Conservation (phyloP, 2,329 filamentous ascomycete species). For the Calonectria hongkongensis region DNA sequence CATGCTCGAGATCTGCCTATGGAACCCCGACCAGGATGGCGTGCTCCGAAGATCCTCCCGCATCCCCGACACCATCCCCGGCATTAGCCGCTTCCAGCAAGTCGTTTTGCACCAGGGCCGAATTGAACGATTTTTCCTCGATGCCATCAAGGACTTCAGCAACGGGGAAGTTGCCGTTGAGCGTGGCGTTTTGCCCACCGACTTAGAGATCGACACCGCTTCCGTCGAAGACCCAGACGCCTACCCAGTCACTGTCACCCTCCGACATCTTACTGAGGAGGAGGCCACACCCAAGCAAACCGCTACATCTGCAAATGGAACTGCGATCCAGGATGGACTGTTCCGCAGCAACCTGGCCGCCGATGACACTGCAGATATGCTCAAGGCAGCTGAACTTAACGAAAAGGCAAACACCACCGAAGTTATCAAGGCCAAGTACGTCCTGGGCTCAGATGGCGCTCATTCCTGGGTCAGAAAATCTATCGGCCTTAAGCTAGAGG, state of each 20-base stretch:
- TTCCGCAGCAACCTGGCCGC: constrained; percentile 44
- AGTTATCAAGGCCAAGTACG: constrained; percentile 41
- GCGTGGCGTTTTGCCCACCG: constrained; percentile 40
- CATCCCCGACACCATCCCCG: constrained; percentile 77
- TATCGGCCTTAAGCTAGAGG: constrained; percentile 52
- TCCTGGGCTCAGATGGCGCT: constrained; percentile 52
- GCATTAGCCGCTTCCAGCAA: constrained; percentile 78
- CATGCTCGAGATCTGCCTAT: constrained; percentile 76
- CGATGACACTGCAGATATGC: constrained; percentile 43
- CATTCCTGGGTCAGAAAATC: constrained; percentile 52
- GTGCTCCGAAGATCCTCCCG: constrained; percentile 74
- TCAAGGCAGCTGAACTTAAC: constrained; percentile 41
- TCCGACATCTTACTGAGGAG: constrained; percentile 42
- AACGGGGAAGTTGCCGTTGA: constrained; percentile 38
- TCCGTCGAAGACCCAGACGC: constrained; percentile 39
- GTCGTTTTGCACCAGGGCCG: constrained; percentile 74
- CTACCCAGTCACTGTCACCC: constrained; percentile 43
- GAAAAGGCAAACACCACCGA: constrained; percentile 39
- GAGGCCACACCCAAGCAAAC: constrained; percentile 43
- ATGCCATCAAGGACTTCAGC: constrained; percentile 45
- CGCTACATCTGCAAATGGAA: constrained; percentile 38
- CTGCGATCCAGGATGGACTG: constrained; percentile 38
- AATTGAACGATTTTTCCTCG: constrained; percentile 48
- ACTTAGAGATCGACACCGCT: constrained; percentile 33
- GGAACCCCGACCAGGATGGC: constrained; percentile 78